These are phyloP conservation scores for Euphorbia lathyris DNA, from an alignment of 345 rosid species.

Conservation along the genomic window DNA sequence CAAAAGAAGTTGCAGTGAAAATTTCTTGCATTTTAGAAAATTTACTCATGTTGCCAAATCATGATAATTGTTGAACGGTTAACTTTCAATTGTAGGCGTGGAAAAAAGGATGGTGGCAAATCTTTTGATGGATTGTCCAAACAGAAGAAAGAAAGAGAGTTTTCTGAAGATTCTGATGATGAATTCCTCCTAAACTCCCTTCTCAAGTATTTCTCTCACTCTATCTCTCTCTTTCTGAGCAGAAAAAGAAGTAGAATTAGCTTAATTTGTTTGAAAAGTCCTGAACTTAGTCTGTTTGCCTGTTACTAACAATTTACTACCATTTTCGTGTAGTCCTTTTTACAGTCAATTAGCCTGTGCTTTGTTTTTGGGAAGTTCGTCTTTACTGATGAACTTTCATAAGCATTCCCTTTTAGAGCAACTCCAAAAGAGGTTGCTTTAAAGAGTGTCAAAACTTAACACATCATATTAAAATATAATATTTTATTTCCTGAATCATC, in stretches of 20 bases:
- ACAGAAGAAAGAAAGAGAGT: constrained; percentile 14
- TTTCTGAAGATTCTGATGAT: constrained; percentile 37
- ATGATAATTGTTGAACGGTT: constrained; percentile 2
- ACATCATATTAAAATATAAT: too few species aligned
- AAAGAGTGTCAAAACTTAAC: too few species aligned
- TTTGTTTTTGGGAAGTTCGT: background rate
- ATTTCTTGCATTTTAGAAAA: background rate
- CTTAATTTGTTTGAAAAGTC: background rate
- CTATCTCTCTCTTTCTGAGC: constrained; percentile 9
- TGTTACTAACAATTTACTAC: background rate
- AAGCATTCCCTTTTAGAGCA: too few species aligned
- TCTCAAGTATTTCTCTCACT: constrained; percentile 31
- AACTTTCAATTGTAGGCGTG: constrained; percentile 20
- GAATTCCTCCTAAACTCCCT: constrained; percentile 37
- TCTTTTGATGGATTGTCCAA: constrained; percentile 15
- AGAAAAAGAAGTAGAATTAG: background rate
- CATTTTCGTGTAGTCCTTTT: background rate
- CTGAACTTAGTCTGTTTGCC: background rate
- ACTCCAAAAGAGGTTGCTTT: too few species aligned
- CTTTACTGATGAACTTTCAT: background rate
- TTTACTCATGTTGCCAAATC: background rate
- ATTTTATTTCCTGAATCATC: too few species aligned
- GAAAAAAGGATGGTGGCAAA: constrained; percentile 18
- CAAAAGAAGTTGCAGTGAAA: background rate
- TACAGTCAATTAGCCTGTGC: background rate